Evolutionary conservation across 345 rosid species (phyloP).

Genomic region (Boechera retrofracta): DNA sequence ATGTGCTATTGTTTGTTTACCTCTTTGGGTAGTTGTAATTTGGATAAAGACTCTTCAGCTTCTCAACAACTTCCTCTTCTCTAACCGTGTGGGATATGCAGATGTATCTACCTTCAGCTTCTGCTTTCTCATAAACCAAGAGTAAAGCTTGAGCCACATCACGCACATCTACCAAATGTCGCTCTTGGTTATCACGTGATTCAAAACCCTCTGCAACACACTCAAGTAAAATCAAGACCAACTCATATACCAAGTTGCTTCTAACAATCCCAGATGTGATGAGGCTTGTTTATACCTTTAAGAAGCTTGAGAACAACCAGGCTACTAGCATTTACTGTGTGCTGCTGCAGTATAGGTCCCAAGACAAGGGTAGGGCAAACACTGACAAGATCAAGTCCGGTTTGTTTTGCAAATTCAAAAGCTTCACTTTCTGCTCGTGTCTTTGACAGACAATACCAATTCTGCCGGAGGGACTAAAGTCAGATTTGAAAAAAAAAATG

Average conservation of each 20-base stretch:
- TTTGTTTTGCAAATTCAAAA: conserved; percentile 58
- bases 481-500: background rate
- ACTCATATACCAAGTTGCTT: background rate
- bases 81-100: conserved; percentile 49
- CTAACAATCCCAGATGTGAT: background rate
- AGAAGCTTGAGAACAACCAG: conserved; percentile 55
- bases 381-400: conserved; percentile 60
- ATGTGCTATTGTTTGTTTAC: conserved; percentile 42
- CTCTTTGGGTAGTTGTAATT: conserved; percentile 60
- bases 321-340: conserved; percentile 63
- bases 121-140: conserved; percentile 62
- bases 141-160: conserved; percentile 71
- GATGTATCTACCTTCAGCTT: conserved; percentile 74
- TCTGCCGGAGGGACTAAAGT: conserved; percentile 47
- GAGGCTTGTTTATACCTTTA: conserved; percentile 52
- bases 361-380: conserved; percentile 60
- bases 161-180: conserved; percentile 57
- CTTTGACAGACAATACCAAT: conserved; percentile 76
- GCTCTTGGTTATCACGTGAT: conserved; percentile 45
- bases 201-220: conserved; percentile 52
- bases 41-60: conserved; percentile 59
- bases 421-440: conserved; percentile 80
- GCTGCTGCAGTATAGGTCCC: conserved; percentile 72
- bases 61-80: conserved; percentile 50
- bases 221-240: conserved; percentile 9